Base-by-base conservation (phyloP, 176 grass and related monocot species). In the Musa itinerans region DNA sequence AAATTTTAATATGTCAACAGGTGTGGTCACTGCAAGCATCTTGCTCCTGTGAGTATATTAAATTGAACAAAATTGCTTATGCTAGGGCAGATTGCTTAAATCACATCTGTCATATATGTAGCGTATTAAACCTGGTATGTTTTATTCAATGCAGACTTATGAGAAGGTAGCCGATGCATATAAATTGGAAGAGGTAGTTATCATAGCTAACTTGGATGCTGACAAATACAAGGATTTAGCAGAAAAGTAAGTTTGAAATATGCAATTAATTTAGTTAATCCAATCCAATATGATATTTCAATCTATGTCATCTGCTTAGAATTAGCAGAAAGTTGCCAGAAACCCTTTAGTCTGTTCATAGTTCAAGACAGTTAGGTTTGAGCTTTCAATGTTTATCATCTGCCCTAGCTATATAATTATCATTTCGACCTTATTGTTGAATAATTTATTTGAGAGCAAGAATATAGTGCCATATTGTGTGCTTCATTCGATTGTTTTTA, bases 11-110 rank as follows among this genome's bases (percentile, higher is more conserved):
- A 84, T 50, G 63, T 78, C 77, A 72, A 75, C 76, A 99, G 90
- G 95, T 99, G 95, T 29, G 95, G 90, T 80, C 95, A 99, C 77
- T 99, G 95, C 84, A 99, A 99, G 83, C 82, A 87, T 80, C 90
- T 98, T 89, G 95, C 95, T 75, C 95, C 95, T 74, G 95, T 99
- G 76, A 91, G 90, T 91, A 84, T 22, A 78, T 69, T 9, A 77
- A 43, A 43, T 43, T 43, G 34, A 43, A 43, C 3, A 43, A 43
- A 6, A 43, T 43, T 43, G 3, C 29, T 34, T 34, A 34, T 34
- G 29, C 29, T 34, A 34, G 29, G 5, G 29, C 29, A 34, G 29
- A 34, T 34, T 34, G 3, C 4, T 43, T 43, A 43, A 43, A 43
- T 43, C 34, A 43, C 34, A 43, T 43, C 34, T 6, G 34, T 43